Evolutionary conservation across 2,329 filamentous ascomycete genomes (phyloP), one percentile per base, ranked within the genome.

Genomic region (Fusarium verticillioides): DNA sequence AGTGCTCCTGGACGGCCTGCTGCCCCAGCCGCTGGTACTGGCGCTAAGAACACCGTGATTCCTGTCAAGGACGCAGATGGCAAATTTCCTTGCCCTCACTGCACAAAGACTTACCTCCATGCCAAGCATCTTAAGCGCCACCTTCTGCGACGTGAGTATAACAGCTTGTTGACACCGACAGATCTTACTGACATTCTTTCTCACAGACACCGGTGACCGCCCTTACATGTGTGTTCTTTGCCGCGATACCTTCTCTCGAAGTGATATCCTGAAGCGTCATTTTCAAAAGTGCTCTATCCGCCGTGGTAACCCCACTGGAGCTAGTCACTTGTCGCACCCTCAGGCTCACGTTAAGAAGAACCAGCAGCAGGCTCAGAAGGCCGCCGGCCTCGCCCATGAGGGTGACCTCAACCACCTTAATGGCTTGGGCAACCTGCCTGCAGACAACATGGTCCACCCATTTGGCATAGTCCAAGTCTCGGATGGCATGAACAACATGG

Each of bases 271-370:
- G 79, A 99, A 99, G 88, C 94, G 96, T 75, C 96, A 99, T 85
- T 99, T 98, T 85, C 95, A 98, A 84, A 99, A 99, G 87, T 99
- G 96, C 86, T 98, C 96, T 43, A 94, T 98, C 75, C 92, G 96
- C 79, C 92, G 96, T 81, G 96, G 96, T 66, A 98, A 98, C 84
- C 96, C 96, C 61, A 97, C 95, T 21, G 95, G 95, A 77, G 94
- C 94, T 72, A 97, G 94, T 80, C 96, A 99, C 85, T 84, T 99
- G 83, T 97, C 95, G 77, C 95, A 98, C 84, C 94, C 95, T 40
- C 93, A 96, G 83, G 93, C 94, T 74, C 94, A 97, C 83, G 88
- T 96, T 79, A 96, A 95, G 87, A 95, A 95, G 85, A 88, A 90
- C 78, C 87, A 89, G 71, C 87, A 89, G 72, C 85, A 87, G 68